Base-by-base conservation (phyloP, 495 filamentous ascomycete genomes). In the Daldinia childiae region DNA sequence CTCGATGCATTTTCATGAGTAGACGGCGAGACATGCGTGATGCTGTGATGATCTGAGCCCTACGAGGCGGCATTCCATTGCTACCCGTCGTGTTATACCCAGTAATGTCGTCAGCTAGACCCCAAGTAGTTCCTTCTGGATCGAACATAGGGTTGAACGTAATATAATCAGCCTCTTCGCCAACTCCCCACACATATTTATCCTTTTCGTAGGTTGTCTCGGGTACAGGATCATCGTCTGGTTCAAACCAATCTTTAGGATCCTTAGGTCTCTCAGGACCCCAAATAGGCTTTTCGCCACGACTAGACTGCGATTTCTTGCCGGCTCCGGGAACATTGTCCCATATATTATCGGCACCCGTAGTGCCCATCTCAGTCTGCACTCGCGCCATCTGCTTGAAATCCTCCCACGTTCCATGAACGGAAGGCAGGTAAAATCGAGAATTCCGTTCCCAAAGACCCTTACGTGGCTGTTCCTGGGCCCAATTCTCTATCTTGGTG, bases 91-190 rank as follows among this genome's bases (percentile, higher is more conserved):
- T 85, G 80, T 93, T 93, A 79, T 97, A 99, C 30, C 96, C 96
- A 0, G 94, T 96, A 52, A 94, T 90, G 79, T 98, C 95, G 71
- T 93, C 88, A 4, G 89, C 86, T 12, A 98, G 90, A 39, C 91
- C 82, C 95, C 95, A 99, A 29, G 89, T 92, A 1, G 95, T 98
- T 57, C 89, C 87, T 58, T 92, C 89, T 0, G 95, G 96, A 77
- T 99, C 89, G 79, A 97, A 98, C 60, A 99, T 87, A 4, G 95
- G 95, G 75, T 94, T 97, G 77, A 99, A 90, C 15, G 93, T 93
- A 64, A 99, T 93, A 48, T 97, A 86, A 78, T 99, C 95, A 2
- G 96, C 94, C 58, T 95, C 92, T 80, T 98, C 95, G 62, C 88
- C 92, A 2, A 96, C 91, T 55, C 95, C 95, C 94, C 95, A 98